Base-by-base conservation (phyloP, 2,329 filamentous ascomycete species). In the Purpureocillium takamizusanense region DNA sequence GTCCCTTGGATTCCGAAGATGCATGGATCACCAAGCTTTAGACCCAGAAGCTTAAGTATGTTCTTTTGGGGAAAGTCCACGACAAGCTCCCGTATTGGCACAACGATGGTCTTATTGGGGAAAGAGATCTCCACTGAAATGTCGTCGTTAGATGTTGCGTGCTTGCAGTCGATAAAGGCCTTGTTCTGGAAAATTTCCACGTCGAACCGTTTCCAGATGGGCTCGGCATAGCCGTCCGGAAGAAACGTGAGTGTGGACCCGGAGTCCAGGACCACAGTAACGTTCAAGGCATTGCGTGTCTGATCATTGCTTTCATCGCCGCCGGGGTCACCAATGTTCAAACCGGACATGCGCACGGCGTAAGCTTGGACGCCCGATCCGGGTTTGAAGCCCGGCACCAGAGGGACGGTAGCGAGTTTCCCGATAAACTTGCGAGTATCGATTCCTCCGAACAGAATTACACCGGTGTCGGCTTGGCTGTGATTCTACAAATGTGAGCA, bases 301-400 rank as follows among this genome's bases (percentile, higher is more conserved):
- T 61, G 55, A 31, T 58, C 46, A 15, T 52, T 39, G 8, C 7
- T 5, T 31, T 16, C 12, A 16, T 31, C 30, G 7, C 54, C 52
- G 10, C 13, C 30, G 6, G 30, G 7, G 15, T 31, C 30, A 7
- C 5, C 13, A 16, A 16, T 16, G 5, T 5, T 14, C 5, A 31
- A 5, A 12, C 30, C 30, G 13, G 13, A 14, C 13, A 31, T n/a
- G 30, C 15, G 30, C 52, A 31, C 30, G 12, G 30, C 30, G 12
- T 31, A 31, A 6, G 30, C 30, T 31, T 14, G 13, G 30, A 31
- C 13, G 13, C 13, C 13, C 6, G 13, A n/a, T 16, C 30, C 13
- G 15, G 30, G 15, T 7, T 31, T 16, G 30, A 12, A 31, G 30
- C 13, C 30, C 5, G 30, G 5, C 13, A 31, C 13, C 13, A 31